Evolutionary conservation across 2,329 filamentous ascomycete species (phyloP).

Genomic region (Chaetoscypha palmicola): DNA sequence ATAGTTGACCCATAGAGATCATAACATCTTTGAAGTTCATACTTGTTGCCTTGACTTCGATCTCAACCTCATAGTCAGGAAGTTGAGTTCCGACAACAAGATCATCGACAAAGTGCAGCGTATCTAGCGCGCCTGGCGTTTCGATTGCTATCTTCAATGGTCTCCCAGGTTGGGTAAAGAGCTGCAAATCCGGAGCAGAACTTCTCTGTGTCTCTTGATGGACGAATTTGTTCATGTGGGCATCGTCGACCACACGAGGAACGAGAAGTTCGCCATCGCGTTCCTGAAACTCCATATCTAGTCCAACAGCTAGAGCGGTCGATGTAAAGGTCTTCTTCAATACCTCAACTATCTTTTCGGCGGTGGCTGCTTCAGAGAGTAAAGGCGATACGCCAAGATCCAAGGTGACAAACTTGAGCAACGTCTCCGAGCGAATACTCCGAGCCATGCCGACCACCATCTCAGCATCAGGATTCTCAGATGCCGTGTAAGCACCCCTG

Average conservation of each 20-base stretch:
- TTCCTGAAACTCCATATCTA: conserved; percentile 24
- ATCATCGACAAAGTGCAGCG: conserved; percentile 25
- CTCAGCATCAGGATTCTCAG: conserved; percentile 19
- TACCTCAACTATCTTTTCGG: conserved; percentile 14
- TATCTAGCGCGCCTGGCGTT: conserved; percentile 24
- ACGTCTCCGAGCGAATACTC: conserved; percentile 25
- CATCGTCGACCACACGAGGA: conserved; percentile 20
- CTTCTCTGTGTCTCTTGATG: conserved; percentile 37
- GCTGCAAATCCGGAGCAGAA: conserved; percentile 32
- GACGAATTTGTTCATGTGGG: conserved; percentile 33
- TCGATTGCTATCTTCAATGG: conserved; percentile 22
- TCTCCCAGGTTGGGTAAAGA: conserved; percentile 32
- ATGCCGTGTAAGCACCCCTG: conserved; percentile 34
- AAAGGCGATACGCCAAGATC: conserved; percentile 22
- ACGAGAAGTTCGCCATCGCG: conserved; percentile 25
- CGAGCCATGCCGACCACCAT: conserved; percentile 27
- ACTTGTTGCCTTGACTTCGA: conserved; percentile 29
- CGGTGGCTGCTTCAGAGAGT: conserved; percentile 30
- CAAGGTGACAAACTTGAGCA: conserved; percentile 22
- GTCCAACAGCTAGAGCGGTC: conserved; percentile 1
- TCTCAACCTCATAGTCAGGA: conserved; percentile 20
- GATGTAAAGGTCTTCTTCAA: conserved; percentile 16
- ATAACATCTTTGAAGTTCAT: conserved; percentile 30
- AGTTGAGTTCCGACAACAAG: conserved; percentile 16
- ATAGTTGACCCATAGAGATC: conserved; percentile 30